Base-by-base conservation (phyloP, 352 stramenopile species). In the Globisporangium splendens region DNA sequence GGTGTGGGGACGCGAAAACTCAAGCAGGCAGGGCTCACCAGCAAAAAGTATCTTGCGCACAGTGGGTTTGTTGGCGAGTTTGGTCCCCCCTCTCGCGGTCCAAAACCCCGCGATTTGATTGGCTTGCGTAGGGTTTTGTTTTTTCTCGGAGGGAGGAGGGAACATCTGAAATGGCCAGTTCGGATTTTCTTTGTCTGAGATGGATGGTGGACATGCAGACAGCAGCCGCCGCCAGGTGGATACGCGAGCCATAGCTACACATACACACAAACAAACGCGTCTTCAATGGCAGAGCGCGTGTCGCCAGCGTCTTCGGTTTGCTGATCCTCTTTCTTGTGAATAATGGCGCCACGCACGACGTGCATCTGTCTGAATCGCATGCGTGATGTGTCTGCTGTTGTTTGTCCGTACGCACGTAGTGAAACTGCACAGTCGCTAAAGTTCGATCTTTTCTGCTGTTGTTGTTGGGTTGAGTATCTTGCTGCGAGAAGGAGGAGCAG, bases 11-110 rank as follows among this genome's bases (percentile, higher is more conserved):
- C 31, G n/a, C 21, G 35, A 56, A 59, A 41, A 46, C 47, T 48
- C 46, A 58, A n/a, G n/a, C n/a, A n/a, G n/a, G n/a, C n/a, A n/a
- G 48, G 2, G 10, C 38, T 13, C 51, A 47, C 46, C 51, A 56
- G 51, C 38, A 52, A 70, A 70, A 70, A 67, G 63, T 70, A 70
- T 70, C 63, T 70, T 70, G 20, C 10, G 42, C 54, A 53, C 10
- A 22, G 11, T 22, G 10, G n/a, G 31, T 56, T 56, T 31, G 51
- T 33, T 56, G n/a, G 51, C 18, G 21, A 13, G 33, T 46, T 56
- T 56, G 50, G 50, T 57, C 51, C 51, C 51, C 51, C 51, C 51
- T 49, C 35, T 22, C 20, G 6, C 50, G 20, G 28, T 46, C 33
- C 21, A 12, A 3, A 41, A 35, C 10, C 20, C 38, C 39, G 2